Conservation (phyloP, 2,329 filamentous ascomycete species). For the Stagonosporopsis chrysanthemi region DNA sequence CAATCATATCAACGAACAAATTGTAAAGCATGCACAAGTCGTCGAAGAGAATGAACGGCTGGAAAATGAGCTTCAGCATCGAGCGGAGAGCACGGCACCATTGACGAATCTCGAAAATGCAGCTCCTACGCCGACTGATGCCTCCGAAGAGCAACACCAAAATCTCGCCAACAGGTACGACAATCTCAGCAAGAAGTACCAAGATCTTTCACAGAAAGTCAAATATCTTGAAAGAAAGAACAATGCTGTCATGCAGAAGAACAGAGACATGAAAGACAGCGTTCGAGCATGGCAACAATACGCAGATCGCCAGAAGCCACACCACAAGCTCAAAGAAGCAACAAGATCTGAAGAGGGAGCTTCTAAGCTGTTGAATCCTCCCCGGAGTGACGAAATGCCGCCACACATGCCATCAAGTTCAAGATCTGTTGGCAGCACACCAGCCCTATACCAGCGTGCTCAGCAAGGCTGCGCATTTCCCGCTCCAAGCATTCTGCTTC, state of each 20-base stretch:
- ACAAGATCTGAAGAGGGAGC: slow-evolving; percentile 18
- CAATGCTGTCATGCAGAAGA: slow-evolving; percentile 43
- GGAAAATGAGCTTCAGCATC: slow-evolving; percentile 25
- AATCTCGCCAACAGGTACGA: slow-evolving; percentile 41
- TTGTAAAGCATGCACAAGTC: slow-evolving; percentile 37
- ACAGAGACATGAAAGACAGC: slow-evolving; percentile 51
- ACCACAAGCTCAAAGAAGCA: slow-evolving; percentile 30
- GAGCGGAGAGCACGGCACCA: slow-evolving; percentile 7
- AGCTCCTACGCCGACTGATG: slow-evolving; percentile 2
- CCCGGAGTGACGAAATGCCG: slow-evolving; percentile 19
- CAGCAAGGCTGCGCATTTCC: slow-evolving; percentile 30
- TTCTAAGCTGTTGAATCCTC: slow-evolving; percentile 6
- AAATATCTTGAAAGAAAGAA: slow-evolving; percentile 48
- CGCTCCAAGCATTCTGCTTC: slow-evolving; percentile 18
- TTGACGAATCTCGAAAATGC: slow-evolving; percentile 6
- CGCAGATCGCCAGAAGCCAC: slow-evolving; percentile 40
- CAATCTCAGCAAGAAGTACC: slow-evolving; percentile 43
- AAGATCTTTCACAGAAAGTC: slow-evolving; percentile 35
- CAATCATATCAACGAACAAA: slow-evolving; percentile 36
- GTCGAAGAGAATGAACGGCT: slow-evolving; percentile 35
- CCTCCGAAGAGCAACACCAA: slow-evolving; percentile 36
- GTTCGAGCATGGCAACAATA: slow-evolving; percentile 50
- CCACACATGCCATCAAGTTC: slow-evolving; percentile 37
- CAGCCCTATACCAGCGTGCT: slow-evolving; percentile 24
- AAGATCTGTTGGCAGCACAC: slow-evolving; percentile 20